phyloP scores from a whole-genome alignment of 495 filamentous ascomycete genomes.

The Annulohypoxylon nitens region DNA sequence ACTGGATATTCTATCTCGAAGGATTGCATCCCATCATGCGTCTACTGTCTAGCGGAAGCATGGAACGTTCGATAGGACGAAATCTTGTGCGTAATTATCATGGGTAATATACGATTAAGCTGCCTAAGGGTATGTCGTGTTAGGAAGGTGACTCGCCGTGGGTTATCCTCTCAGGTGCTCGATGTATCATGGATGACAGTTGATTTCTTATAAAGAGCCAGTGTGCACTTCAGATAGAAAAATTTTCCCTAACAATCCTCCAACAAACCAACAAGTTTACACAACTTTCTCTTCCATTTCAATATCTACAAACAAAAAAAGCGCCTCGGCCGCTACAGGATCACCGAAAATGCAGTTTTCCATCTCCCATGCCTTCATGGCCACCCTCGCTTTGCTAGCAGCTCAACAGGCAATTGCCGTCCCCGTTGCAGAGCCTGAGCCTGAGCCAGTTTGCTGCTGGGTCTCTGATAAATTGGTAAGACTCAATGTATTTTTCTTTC shows the following conservation, averaged over 20 bases:
- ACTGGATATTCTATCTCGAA: background rate
- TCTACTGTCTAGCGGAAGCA: background rate
- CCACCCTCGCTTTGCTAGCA: background rate
- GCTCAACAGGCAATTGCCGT: background rate
- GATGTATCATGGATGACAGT: background rate
- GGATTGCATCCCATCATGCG: background rate
- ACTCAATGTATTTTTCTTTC: background rate
- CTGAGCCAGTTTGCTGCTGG: slow-evolving; percentile 3
- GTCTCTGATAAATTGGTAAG: slow-evolving; percentile 4
- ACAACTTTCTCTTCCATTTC: background rate
- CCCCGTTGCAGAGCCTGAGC: background rate
- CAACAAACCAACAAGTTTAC: background rate
- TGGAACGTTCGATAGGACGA: background rate
- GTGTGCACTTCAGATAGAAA: background rate
- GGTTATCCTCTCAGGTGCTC: background rate
- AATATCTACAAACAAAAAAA: background rate
- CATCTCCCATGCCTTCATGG: background rate
- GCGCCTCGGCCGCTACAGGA: background rate
- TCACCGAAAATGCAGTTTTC: background rate
- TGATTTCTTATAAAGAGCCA: background rate
- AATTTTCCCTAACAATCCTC: background rate
- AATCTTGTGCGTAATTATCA: background rate
- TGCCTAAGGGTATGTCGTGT: background rate
- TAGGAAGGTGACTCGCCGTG: background rate
- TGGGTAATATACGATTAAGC: background rate